phyloP scores from a whole-genome alignment of 1,284 basidiomycete genomes.

The Sanghuangporus baumii region DNA sequence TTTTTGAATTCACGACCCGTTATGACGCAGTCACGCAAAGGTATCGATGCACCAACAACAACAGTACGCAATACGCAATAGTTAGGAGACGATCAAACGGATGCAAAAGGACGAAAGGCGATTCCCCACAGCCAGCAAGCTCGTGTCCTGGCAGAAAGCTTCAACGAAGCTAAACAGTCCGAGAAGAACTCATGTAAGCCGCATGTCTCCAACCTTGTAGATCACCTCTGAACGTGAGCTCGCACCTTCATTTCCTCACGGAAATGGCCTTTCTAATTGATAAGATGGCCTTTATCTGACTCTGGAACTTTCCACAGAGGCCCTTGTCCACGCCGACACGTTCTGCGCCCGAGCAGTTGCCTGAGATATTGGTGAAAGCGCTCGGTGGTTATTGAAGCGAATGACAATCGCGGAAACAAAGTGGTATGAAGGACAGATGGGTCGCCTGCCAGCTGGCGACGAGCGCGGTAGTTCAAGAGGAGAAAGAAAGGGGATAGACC shows the following conservation, averaged over 20 bases:
- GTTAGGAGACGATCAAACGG: neutral
- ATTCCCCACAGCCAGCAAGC: slow-evolving; percentile 10
- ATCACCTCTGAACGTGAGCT: slow-evolving; percentile 6
- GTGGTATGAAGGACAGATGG: neutral
- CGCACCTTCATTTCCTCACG: slow-evolving; percentile 11
- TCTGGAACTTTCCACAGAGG: neutral
- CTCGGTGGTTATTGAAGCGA: neutral
- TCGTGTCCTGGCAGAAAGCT: slow-evolving; percentile 12
- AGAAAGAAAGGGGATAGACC: slow-evolving; percentile 1
- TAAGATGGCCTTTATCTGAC: slow-evolving; percentile 7
- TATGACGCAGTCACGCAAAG: slow-evolving; percentile 1
- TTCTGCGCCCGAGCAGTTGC: neutral
- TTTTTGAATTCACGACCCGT: neutral
- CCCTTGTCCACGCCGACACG: neutral
- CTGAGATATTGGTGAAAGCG: neutral
- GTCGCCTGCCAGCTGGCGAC: slow-evolving; percentile 13
- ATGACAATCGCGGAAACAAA: neutral
- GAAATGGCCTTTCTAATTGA: neutral
- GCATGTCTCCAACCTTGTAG: slow-evolving; percentile 10
- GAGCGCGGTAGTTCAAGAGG: neutral
- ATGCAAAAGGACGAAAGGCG: neutral
- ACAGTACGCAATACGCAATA: neutral
- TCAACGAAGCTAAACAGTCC: slow-evolving; percentile 9
- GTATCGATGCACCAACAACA: neutral
- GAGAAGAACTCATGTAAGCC: slow-evolving; percentile 10